Evolutionary conservation across 1,139 yeast species (phyloP).

Genomic region (Debaryomyces udenii): DNA sequence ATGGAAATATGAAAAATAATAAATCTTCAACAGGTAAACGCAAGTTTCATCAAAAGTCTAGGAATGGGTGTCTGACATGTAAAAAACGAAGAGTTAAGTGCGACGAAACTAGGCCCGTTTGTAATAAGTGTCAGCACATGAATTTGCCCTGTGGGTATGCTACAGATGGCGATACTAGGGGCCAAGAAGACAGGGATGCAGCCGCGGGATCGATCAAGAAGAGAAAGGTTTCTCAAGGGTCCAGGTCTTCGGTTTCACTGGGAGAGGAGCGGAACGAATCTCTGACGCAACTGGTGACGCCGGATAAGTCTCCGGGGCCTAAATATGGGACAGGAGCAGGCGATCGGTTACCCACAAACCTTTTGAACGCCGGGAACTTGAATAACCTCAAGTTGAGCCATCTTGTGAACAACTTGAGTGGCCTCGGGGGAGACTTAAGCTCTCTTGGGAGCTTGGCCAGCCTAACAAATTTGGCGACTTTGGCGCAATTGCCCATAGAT

Average conservation of each 20-base stretch:
- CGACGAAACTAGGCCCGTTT: constrained; percentile 81
- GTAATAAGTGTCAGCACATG: constrained; percentile 78
- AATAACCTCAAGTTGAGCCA: constrained; percentile 50
- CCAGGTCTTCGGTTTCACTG: constrained; percentile 4
- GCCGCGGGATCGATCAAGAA: constrained; percentile 4
- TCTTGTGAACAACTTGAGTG: constrained; percentile 46
- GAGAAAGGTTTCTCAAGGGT: constrained; percentile 11
- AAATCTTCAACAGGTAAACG: constrained; percentile 50
- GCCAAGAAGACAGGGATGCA: constrained; percentile 9
- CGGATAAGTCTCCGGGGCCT: constrained; percentile 23
- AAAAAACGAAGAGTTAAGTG: constrained; percentile 88
- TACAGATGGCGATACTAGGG: constrained; percentile 12
- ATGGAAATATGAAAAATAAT: constrained; percentile 4
- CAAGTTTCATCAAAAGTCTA: constrained; percentile 81
- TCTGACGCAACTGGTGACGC: constrained; percentile 25
- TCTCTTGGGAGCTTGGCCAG: constrained; percentile 44
- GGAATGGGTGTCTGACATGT: constrained; percentile 88
- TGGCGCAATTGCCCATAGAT: constrained; percentile 50
- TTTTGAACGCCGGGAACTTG: constrained; percentile 48
- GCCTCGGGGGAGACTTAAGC: constrained; percentile 39
- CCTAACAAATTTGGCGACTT: constrained; percentile 44
- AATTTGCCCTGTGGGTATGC: constrained; percentile 72
- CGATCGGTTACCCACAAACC: constrained; percentile 12
- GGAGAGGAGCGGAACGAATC: constrained; percentile 8
- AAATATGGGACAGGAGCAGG: background rate